These are phyloP conservation scores for Euphrasia confusa DNA, from an alignment of 257 asterid species.

Conservation along the genomic window DNA sequence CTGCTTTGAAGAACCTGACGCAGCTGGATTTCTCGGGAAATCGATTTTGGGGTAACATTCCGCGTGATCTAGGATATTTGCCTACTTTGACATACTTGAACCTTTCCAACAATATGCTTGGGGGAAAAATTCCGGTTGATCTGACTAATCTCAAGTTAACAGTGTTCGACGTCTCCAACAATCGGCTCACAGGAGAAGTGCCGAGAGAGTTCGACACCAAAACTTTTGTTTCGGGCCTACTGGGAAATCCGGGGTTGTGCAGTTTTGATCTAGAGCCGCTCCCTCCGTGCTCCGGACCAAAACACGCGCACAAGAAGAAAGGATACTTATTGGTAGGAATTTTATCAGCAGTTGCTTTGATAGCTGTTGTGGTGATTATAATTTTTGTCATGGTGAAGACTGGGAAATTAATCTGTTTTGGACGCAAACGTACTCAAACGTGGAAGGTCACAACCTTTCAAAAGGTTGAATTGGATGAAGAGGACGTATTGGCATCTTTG, in stretches of 20 bases:
- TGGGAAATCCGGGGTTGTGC: constrained; percentile 68
- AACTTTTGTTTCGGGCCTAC: constrained; percentile 40
- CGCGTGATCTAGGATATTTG: constrained; percentile 50
- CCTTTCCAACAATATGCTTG: constrained; percentile 53
- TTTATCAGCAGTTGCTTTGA: constrained; percentile 45
- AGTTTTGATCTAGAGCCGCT: constrained; percentile 50
- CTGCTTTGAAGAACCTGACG: constrained; percentile 49
- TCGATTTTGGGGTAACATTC: constrained; percentile 58
- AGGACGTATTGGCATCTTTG: constrained; percentile 47
- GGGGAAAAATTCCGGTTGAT: constrained; percentile 57
- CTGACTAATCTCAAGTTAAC: constrained; percentile 58
- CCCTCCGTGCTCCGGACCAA: constrained; percentile 48
- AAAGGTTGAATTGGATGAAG: constrained; percentile 44
- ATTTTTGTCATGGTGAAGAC: constrained; percentile 51
- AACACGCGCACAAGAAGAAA: constrained; percentile 27
- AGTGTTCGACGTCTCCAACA: constrained; percentile 62
- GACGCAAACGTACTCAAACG: constrained; percentile 26
- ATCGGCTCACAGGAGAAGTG: constrained; percentile 70
- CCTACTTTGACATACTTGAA: constrained; percentile 54
- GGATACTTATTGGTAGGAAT: constrained; percentile 37
- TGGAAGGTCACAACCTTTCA: constrained; percentile 73
- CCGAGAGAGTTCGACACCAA: constrained; percentile 46
- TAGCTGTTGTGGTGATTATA: constrained; percentile 37
- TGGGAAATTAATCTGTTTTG: constrained; percentile 22
- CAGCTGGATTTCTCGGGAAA: constrained; percentile 64